phyloP scores from a whole-genome alignment of 1,139 yeast species.

The Taphrina wiesneri region DNA sequence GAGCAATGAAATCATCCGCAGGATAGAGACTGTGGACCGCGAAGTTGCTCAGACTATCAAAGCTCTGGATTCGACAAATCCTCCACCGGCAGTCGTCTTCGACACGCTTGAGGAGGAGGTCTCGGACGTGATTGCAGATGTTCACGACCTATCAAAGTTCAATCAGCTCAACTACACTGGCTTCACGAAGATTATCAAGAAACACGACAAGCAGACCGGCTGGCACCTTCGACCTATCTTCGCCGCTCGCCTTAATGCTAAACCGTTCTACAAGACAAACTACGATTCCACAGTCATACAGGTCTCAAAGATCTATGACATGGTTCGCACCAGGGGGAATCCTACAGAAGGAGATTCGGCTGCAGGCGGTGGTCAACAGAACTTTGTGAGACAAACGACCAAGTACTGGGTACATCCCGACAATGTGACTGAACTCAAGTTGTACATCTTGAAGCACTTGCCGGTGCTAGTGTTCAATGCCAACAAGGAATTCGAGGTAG shows the following conservation, averaged over 20 bases:
- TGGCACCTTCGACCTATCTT: constrained; percentile 86
- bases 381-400: constrained; percentile 96
- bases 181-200: constrained; percentile 82
- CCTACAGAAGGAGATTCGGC: constrained; percentile 92
- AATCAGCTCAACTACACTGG: constrained; percentile 92
- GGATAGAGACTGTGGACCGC: constrained; percentile 69
- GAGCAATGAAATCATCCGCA: constrained; percentile 68
- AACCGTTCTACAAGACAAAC: constrained; percentile 93
- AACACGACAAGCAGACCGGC: constrained; percentile 88
- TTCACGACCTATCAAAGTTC: constrained; percentile 92
- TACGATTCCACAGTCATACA: constrained; percentile 86
- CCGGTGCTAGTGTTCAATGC: constrained; percentile 96
- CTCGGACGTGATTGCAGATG: constrained; percentile 92
- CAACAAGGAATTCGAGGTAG: constrained; percentile 89
- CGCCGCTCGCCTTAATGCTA: constrained; percentile 85
- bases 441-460: constrained; percentile 85
- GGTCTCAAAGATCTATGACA: constrained; percentile 81
- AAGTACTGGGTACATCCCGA: constrained; percentile 99
- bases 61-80: constrained; percentile 42
- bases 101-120: constrained; percentile 88
- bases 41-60: constrained; percentile 60
- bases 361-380: constrained; percentile 97
- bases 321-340: constrained; percentile 92
- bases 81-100: constrained; percentile 73
- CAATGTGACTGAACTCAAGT: constrained; percentile 93